These are phyloP conservation scores for Colletotrichum destructivum DNA, from an alignment of 2,329 filamentous ascomycete genomes.

Conservation along the genomic window DNA sequence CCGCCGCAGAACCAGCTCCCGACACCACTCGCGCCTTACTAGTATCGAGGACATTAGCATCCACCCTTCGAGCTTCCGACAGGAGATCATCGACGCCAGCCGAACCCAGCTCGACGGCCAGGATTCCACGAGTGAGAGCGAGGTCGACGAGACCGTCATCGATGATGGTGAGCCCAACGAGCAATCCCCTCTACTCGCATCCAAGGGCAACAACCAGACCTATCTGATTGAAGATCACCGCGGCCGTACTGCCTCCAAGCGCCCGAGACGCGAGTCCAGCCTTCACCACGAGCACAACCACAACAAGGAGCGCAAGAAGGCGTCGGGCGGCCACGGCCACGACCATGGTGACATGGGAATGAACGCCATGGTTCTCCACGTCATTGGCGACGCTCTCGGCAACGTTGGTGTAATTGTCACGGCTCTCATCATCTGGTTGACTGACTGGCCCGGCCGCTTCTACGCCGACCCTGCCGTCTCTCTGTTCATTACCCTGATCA, in stretches of 20 bases:
- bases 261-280: conserved; percentile 64
- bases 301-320: conserved; percentile 76
- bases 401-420: conserved; percentile 89
- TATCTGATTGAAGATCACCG: conserved; percentile 42
- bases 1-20: conserved; percentile 62
- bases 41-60: conserved; percentile 84
- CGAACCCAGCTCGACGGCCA: conserved; percentile 63
- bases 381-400: conserved; percentile 86
- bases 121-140: conserved; percentile 69
- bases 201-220: conserved; percentile 48
- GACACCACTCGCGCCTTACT: conserved; percentile 71
- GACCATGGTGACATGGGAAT: conserved; percentile 94
- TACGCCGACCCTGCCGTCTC: conserved; percentile 95
- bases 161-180: conserved; percentile 62
- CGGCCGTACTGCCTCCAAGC: conserved; percentile 44
- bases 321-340: conserved; percentile 78
- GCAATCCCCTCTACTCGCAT: conserved; percentile 64
- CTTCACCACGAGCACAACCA: conserved; percentile 84
- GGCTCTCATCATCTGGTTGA: conserved; percentile 92
- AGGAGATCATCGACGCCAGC: conserved; percentile 92
- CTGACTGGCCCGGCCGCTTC: conserved; percentile 82
- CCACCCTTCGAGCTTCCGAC: conserved; percentile 90
- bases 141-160: conserved; percentile 62
- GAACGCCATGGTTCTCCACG: conserved; percentile 84
- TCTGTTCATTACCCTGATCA: conserved; percentile 89